These are phyloP conservation scores for Calycina marina DNA, from an alignment of 2,329 filamentous ascomycete species.

Conservation along the genomic window DNA sequence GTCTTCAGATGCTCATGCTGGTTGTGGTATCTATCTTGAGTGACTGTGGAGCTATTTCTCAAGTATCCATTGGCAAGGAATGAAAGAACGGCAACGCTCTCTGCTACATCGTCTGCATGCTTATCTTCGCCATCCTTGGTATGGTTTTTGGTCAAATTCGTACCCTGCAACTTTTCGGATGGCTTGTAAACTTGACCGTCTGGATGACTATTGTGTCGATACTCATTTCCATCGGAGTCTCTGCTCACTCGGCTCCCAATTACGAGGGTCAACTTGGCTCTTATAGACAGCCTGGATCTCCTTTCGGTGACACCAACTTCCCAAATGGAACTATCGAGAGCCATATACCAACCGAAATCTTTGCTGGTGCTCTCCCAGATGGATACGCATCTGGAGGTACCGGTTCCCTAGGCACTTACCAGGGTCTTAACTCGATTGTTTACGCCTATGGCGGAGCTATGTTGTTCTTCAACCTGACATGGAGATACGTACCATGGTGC, in stretches of 20 bases:
- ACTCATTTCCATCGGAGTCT: conserved; percentile 35
- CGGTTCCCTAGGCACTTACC: conserved; percentile 11
- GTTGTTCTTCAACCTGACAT: conserved; percentile 38
- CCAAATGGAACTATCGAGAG: conserved; percentile 8
- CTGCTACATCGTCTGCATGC: conserved; percentile 36
- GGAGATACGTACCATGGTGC: too few relatives aligned
- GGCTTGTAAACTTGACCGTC: conserved; percentile 38
- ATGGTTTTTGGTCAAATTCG: conserved; percentile 40
- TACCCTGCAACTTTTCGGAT: conserved; percentile 37
- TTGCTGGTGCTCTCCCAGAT: conserved; percentile 2
- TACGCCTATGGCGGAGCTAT: conserved; percentile 42
- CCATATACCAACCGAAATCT: conserved; percentile 4
- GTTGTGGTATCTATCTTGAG: conserved; percentile 36
- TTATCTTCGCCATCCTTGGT: conserved; percentile 34
- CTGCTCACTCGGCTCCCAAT: conserved; percentile 31
- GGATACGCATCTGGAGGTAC: conserved; percentile 8
- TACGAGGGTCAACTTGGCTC: conserved; percentile 8
- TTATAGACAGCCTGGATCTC: conserved; percentile 5
- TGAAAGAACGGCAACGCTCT: conserved; percentile 18
- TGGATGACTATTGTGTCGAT: conserved; percentile 32
- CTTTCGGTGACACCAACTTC: conserved; percentile 10
- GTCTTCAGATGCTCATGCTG: conserved; percentile 32
- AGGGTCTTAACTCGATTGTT: conserved; percentile 24
- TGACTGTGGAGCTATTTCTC: conserved; percentile 36
- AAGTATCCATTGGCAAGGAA: conserved; percentile 28